These are phyloP conservation scores for Pythium coloratum DNA, from an alignment of 352 stramenopile species.

Conservation along the genomic window DNA sequence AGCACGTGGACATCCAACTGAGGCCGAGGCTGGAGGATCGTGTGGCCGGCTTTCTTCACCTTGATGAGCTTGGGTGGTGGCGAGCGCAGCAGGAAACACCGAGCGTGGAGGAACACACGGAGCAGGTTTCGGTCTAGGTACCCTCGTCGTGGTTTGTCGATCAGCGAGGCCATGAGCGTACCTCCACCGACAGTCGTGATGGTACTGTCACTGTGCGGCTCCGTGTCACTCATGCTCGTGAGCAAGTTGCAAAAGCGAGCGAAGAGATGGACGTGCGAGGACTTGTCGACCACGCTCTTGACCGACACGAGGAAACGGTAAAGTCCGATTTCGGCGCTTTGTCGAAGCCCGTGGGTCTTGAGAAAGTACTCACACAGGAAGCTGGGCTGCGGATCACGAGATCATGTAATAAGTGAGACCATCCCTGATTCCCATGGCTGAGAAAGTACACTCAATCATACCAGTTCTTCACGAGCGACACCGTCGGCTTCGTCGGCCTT, in stretches of 20 bases:
- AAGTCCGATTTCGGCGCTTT: constrained; percentile 63
- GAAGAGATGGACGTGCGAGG: constrained; percentile 65
- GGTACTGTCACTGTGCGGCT: not conserved
- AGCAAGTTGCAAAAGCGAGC: constrained; percentile 55
- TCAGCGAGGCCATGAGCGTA: constrained; percentile 16
- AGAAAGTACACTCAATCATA: constrained; percentile 2
- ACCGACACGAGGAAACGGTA: constrained; percentile 74
- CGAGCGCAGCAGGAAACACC: constrained; percentile 40
- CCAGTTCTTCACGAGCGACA: constrained; percentile 55
- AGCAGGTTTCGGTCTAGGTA: constrained; percentile 66
- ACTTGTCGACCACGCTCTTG: constrained; percentile 49
- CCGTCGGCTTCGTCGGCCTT: constrained; percentile 57
- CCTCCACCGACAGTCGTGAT: not conserved
- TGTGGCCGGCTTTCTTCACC: constrained; percentile 4
- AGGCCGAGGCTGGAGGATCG: not conserved
- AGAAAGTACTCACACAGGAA: constrained; percentile 79
- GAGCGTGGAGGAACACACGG: constrained; percentile 60
- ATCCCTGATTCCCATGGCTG: not conserved
- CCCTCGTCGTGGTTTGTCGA: constrained; percentile 28
- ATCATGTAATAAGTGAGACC: not conserved
- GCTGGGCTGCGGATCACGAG: constrained; percentile 34
- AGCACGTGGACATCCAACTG: constrained; percentile 37
- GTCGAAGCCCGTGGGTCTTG: constrained; percentile 59
- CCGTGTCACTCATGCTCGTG: constrained; percentile 9
- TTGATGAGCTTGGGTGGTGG: constrained; percentile 22